Evolutionary conservation across 176 grass and related monocot species (phyloP).

Genomic region (Pontederia paniculata): DNA sequence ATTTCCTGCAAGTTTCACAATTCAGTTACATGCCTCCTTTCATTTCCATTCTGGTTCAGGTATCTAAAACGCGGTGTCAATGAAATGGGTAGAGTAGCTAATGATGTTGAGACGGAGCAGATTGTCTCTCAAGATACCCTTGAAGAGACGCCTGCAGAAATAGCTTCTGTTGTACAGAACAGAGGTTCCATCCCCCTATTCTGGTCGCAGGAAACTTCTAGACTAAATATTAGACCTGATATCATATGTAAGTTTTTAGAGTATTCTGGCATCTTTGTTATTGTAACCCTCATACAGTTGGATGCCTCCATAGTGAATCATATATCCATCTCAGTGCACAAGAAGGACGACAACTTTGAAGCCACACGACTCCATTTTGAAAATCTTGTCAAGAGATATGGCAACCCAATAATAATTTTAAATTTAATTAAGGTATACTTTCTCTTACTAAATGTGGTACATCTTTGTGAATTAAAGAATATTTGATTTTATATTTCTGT

Average conservation of each 20-base stretch:
- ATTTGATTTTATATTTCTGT: not conserved
- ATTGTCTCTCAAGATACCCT: conserved; percentile 79
- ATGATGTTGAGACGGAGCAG: conserved; percentile 97
- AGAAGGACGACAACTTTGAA: conserved; percentile 66
- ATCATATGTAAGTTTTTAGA: conserved; percentile 63
- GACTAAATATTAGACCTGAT: conserved; percentile 90
- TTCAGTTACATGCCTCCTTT: not conserved
- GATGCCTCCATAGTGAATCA: conserved; percentile 3
- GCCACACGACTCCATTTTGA: conserved; percentile 84
- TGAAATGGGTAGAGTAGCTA: conserved; percentile 93
- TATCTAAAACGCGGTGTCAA: conserved; percentile 92
- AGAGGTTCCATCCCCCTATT: conserved; percentile 92
- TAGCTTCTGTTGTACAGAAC: conserved; percentile 84
- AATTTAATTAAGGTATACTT: conserved; percentile 92
- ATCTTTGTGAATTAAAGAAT: not conserved
- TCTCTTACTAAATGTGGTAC: too few species aligned
- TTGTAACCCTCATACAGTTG: conserved; percentile 4
- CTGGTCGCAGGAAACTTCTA: conserved; percentile 98
- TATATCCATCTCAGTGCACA: conserved; percentile 44
- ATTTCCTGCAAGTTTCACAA: not conserved
- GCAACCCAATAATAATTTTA: conserved; percentile 90
- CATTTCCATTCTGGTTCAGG: conserved; percentile 38
- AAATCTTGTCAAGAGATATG: conserved; percentile 92
- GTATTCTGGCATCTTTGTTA: conserved; percentile 10
- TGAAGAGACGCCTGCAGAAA: conserved; percentile 50